phyloP scores from a whole-genome alignment of 106 monocot genomes.

The Dioscorea zingiberensis region DNA sequence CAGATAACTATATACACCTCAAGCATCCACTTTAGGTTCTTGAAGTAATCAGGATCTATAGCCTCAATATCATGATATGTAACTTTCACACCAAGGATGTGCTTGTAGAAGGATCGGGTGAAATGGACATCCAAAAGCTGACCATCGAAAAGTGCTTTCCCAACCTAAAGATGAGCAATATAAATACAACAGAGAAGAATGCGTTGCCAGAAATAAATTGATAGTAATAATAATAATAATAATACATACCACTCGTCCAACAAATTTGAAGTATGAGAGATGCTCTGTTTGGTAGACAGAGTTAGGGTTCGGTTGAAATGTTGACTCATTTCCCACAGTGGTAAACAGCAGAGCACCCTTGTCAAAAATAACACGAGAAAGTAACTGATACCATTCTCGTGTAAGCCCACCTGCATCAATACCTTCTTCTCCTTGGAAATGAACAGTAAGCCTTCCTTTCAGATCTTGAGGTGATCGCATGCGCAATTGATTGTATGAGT shows the following conservation, averaged over 20 bases:
- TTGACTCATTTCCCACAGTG: constrained; percentile 91
- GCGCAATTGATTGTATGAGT: constrained; percentile 91
- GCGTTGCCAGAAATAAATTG: not conserved
- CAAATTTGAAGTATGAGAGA: constrained; percentile 97
- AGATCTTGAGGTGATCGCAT: constrained; percentile 91
- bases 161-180: constrained; percentile 46
- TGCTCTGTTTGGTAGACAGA: constrained; percentile 98
- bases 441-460: constrained; percentile 86
- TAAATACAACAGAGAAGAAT: not conserved
- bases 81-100: constrained; percentile 93
- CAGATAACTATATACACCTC: constrained; percentile 45
- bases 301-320: constrained; percentile 98
- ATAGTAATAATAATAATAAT: not conserved
- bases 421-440: constrained; percentile 99
- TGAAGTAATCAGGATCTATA: constrained; percentile 92
- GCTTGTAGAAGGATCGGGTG: constrained; percentile 97
- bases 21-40: constrained; percentile 98
- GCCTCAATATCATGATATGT: constrained; percentile 99
- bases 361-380: constrained; percentile 96
- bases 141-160: constrained; percentile 92
- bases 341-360: constrained; percentile 96
- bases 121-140: constrained; percentile 99
- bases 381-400: constrained; percentile 88
- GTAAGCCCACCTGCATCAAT: constrained; percentile 99
- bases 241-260: constrained; percentile 87